Base-by-base conservation (phyloP, 2,329 filamentous ascomycete genomes). In the Pyricularia pennisetigena region DNA sequence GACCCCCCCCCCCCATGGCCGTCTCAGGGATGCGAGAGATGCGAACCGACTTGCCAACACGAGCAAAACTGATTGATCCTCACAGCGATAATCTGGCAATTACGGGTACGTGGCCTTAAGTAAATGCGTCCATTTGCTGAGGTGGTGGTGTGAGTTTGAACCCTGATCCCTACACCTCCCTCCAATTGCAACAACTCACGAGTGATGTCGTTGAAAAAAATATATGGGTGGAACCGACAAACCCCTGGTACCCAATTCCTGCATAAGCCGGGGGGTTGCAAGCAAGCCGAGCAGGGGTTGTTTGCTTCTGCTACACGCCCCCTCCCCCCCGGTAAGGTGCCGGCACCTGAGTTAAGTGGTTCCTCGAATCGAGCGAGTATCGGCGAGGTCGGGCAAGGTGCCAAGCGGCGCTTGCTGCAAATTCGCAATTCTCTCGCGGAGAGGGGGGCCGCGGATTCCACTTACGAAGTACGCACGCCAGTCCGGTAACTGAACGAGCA, bases 121-220 rank as follows among this genome's bases (percentile, higher is more conserved):
- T 30, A 14, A 30, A 41, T 26, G 57, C 26, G 57, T 28, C 23
- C 3, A 32, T 67, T 67, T 67, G 66, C 16, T 35, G 23, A 28
- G 29, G 23, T 64, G 32, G 59, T 49, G 24, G 62, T 29, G 20
- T 62, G 30, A 67, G 59, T 64, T 62, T 26, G 66, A 67, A 64
- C 66, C 66, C 66, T 67, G 66, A 67, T 67, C 66, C 66, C 66
- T 63, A 67, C 66, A 23, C 30, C 24, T 66, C 24, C 30, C 24
- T 66, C 24, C 59, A 29, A 35, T 35, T 62, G 30, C 12, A 4
- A 16, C 10, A 67, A 32, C 26, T 62, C 20, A 57, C 29, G 65
- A 32, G 66, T 32, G 66, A 67, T 67, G 66, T 67, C 66, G 66
- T 67, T 61, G 30, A 28, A 29, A 41, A 29, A 28, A 67, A 64